These are phyloP conservation scores for Lactarius deliciosus DNA, from an alignment of 768 basidiomycete genomes.

Conservation along the genomic window DNA sequence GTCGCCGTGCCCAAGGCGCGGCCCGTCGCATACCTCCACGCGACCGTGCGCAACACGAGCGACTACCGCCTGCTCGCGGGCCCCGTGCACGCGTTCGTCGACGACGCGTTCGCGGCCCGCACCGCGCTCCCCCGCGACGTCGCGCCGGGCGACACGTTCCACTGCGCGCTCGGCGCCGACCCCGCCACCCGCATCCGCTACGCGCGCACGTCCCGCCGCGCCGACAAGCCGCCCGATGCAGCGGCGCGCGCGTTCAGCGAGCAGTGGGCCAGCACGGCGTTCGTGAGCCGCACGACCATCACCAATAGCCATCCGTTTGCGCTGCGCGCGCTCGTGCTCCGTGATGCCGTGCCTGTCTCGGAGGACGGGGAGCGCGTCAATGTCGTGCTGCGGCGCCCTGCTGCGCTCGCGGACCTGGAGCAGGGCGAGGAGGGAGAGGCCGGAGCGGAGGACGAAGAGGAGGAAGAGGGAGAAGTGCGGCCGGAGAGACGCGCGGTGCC, in stretches of 20 bases:
- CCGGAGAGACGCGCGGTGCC: background rate
- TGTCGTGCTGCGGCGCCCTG: conserved; percentile 49
- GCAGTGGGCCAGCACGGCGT: conserved; percentile 44
- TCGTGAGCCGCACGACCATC: conserved; percentile 41
- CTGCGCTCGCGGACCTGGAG: conserved; percentile 46
- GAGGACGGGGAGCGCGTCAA: conserved; percentile 41
- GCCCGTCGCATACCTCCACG: conserved; percentile 49
- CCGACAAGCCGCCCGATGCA: conserved; percentile 30
- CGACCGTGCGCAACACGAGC: conserved; percentile 52
- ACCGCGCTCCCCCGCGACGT: conserved; percentile 50
- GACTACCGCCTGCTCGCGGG: conserved; percentile 58
- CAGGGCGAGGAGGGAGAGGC: conserved; percentile 41
- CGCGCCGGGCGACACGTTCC: conserved; percentile 50
- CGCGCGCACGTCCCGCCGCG: conserved; percentile 40
- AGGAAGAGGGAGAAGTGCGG: conserved; percentile 28
- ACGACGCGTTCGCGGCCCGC: conserved; percentile 58
- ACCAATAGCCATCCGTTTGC: conserved; percentile 49
- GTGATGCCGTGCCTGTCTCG: conserved; percentile 46
- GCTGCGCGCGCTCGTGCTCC: conserved; percentile 45
- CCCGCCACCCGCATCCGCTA: conserved; percentile 40
- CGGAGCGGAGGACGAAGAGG: conserved; percentile 6
- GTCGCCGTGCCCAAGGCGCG: conserved; percentile 51
- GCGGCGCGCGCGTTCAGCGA: conserved; percentile 46
- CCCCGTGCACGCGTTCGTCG: conserved; percentile 52
- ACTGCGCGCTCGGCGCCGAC: conserved; percentile 51